phyloP scores from a whole-genome alignment of 2,329 filamentous ascomycete genomes.

The Penicillium oxalicum region DNA sequence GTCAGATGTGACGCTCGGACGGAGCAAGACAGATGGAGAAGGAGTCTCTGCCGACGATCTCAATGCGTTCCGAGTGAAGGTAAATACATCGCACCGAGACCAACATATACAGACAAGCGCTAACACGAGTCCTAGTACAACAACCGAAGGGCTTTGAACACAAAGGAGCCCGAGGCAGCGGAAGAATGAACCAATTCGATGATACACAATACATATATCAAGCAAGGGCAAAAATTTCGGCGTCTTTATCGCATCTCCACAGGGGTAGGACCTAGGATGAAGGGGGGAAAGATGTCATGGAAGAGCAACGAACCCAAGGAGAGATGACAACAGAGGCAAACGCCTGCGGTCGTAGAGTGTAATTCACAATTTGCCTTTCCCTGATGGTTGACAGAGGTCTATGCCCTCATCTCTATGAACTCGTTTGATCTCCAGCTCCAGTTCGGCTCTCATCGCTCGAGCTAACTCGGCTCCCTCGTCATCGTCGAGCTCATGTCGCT shows the following conservation, averaged over 20 bases:
- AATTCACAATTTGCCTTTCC: slow-evolving; percentile 20
- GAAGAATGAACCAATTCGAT: neutral
- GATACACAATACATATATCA: neutral
- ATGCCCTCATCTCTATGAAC: slow-evolving; percentile 34
- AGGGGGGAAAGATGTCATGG: neutral
- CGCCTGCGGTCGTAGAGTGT: too few species aligned
- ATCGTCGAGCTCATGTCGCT: slow-evolving; percentile 44
- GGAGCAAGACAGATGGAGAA: slow-evolving; percentile 31
- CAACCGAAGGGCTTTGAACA: slow-evolving; percentile 5
- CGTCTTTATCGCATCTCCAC: too few species aligned
- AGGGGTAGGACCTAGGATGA: neutral
- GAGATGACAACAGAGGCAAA: neutral
- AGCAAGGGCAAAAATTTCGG: neutral
- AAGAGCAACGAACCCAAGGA: neutral
- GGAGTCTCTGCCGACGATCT: slow-evolving; percentile 58
- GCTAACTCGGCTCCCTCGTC: slow-evolving; percentile 39
- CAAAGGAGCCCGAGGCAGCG: neutral
- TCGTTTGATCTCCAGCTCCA: slow-evolving; percentile 33
- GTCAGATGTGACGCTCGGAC: slow-evolving; percentile 24
- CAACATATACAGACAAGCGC: neutral
- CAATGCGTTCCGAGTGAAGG: slow-evolving; percentile 59
- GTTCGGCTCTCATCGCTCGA: slow-evolving; percentile 31
- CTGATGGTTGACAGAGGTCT: slow-evolving; percentile 24
- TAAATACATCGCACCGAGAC: slow-evolving; percentile 10
- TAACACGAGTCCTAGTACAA: slow-evolving; percentile 11